These are phyloP conservation scores for Amanita fuliginea DNA, from an alignment of 768 basidiomycete species.

Conservation along the genomic window DNA sequence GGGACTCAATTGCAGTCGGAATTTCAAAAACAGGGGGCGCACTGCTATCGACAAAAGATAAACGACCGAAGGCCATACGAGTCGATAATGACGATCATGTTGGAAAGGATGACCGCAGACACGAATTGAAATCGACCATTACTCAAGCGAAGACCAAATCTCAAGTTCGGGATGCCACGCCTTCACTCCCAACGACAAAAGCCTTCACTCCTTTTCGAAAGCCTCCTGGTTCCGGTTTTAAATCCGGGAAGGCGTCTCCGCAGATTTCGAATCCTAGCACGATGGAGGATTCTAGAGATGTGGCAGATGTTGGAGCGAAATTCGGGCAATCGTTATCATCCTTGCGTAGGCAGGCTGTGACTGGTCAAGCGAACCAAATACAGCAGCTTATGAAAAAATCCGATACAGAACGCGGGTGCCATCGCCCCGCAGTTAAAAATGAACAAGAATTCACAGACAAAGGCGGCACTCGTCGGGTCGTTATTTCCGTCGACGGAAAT, in stretches of 20 bases:
- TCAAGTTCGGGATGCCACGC: not conserved
- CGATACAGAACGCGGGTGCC: not conserved
- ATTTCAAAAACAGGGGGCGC: not conserved
- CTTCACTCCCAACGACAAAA: not conserved
- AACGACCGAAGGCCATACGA: not conserved
- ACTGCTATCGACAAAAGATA: not conserved
- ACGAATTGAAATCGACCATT: not conserved
- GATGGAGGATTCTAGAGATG: not conserved
- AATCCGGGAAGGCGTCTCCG: conserved; percentile 22
- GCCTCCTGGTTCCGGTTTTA: conserved; percentile 39
- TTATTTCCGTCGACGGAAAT: not conserved
- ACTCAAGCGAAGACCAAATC: not conserved
- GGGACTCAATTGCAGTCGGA: not conserved
- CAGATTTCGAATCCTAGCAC: conserved; percentile 8
- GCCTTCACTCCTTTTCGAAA: conserved; percentile 11
- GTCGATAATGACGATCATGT: not conserved
- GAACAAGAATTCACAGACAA: not conserved
- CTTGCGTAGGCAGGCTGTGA: not conserved
- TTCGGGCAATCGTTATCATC: not conserved
- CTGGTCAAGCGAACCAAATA: not conserved
- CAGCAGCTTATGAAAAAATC: not conserved
- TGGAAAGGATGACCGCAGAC: not conserved
- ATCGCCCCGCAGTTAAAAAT: not conserved
- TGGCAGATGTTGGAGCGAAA: not conserved
- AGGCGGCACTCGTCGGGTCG: not conserved